Evolutionary conservation across 2,329 filamentous ascomycete species (phyloP).

Genomic region (Periconia digitata): DNA sequence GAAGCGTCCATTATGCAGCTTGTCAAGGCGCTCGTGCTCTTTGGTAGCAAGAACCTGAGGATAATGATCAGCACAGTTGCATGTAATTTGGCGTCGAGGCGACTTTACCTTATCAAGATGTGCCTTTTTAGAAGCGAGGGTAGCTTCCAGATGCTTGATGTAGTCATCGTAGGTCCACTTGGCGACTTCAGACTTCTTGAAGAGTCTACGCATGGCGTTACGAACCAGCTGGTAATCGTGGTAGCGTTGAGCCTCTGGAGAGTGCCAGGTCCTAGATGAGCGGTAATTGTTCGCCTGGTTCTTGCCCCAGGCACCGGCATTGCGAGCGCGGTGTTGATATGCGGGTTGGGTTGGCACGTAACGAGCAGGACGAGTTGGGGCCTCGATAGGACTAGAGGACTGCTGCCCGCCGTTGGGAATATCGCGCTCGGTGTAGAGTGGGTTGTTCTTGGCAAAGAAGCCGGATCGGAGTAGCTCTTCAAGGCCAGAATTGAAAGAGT

Average conservation of each 20-base stretch:
- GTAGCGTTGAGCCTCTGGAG: constrained; percentile 24
- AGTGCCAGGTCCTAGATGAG: constrained; percentile 27
- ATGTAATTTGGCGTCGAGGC: not conserved
- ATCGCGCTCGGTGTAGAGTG: not conserved
- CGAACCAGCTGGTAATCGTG: constrained; percentile 35
- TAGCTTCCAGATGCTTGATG: constrained; percentile 32
- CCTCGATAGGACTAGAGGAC: not conserved
- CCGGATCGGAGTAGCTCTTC: not conserved
- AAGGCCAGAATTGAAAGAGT: not conserved
- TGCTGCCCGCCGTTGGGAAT: not conserved
- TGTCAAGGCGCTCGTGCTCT: constrained; percentile 9
- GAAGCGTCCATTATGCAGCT: not conserved
- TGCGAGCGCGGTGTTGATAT: constrained; percentile 1
- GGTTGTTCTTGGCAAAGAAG: constrained; percentile 3
- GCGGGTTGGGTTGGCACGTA: constrained; percentile 1
- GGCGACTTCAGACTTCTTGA: constrained; percentile 35
- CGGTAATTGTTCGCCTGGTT: constrained; percentile 11
- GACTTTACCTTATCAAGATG: constrained; percentile 12
- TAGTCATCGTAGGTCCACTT: constrained; percentile 37
- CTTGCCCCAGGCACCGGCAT: not conserved
- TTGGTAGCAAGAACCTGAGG: constrained; percentile 5
- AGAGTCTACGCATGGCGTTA: constrained; percentile 38
- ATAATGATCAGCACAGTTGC: not conserved
- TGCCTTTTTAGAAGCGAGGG: constrained; percentile 19
- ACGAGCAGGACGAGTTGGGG: not conserved